Evolutionary conservation across 495 filamentous ascomycete species (phyloP), one percentile per base, ranked within the genome.

Genomic region (Platismatia glauca): DNA sequence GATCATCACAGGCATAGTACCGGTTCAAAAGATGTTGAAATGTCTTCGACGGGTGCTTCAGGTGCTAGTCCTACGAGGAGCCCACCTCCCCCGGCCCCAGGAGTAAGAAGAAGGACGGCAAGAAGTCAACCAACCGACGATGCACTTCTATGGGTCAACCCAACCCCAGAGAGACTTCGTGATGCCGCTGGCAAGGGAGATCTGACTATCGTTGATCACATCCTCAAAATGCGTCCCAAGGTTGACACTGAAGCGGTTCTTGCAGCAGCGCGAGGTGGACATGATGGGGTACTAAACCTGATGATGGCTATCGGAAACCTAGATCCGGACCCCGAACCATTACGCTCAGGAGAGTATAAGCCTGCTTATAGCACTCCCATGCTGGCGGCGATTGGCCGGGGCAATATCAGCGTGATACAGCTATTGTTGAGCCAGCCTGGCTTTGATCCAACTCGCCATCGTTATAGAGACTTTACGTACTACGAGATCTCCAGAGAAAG

Each of bases 311-410:
- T 95, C 68, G 89, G 90, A 3, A 78, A 80, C 58, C 85, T 86
- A 22, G 84, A 95, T 66, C 84, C 89, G 4, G 92, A 95, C 71
- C 94, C 93, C 0, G 78, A 81, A 9, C 87, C 89, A 7, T 60
- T 82, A 18, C 67, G 74, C 29, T 74, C 74, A 35, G 66, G 68
- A 22, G 75, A 76, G 29, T 77, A 79, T 50, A 79, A 76, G 60
- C 67, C 76, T 20, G 81, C 78, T 9, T 78, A 88, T 65, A 87
- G 87, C 64, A 97, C 93, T 0, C 95, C 95, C 4, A 95, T 98
- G 82, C 81, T 96, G 35, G 90, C 90, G 41, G 90, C 94, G 3
- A 96, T 98, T 60, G 94, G 94, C 12, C 85, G 91, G 60, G 91
- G 91, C 15, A 94, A 95, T 70, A 77, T 89, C 33, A 86, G 86